A percentile compares a stretch with the other conserved stretches of the same genome.
Conservation (phyloP, 73 alveolate genomes). For the Paramecium biaurelia region DNA sequence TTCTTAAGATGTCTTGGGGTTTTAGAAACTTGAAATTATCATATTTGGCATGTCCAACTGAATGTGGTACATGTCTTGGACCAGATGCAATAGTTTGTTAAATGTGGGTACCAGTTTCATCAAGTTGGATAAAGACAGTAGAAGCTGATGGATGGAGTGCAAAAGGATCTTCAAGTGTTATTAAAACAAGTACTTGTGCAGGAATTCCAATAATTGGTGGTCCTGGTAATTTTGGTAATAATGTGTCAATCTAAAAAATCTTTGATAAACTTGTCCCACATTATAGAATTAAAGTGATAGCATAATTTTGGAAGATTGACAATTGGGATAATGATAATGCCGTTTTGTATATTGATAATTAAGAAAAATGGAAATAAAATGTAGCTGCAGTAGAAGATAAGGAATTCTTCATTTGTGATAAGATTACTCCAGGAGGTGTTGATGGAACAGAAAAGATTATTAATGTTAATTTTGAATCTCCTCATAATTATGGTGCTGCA, state of each 20-base stretch:
- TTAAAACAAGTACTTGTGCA: not conserved
- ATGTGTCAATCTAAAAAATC: not conserved
- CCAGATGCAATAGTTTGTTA: slow-evolving; percentile 14
- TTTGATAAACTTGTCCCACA: not conserved
- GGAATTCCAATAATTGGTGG: slow-evolving; percentile 32
- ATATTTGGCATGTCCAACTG: not conserved
- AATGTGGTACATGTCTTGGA: slow-evolving; percentile 17
- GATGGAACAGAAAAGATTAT: not conserved
- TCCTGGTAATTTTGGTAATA: not conserved
- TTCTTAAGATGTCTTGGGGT: not conserved
- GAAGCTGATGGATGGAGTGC: slow-evolving; percentile 4
- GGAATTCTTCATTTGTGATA: not conserved
- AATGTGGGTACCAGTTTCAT: not conserved
- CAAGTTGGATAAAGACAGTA: not conserved
- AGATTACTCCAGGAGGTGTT: not conserved
- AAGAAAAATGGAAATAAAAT: not conserved
- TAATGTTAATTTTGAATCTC: not conserved
- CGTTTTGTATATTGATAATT: not conserved
- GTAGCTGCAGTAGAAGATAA: not conserved
- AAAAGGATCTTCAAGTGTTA: not conserved
- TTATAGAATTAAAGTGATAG: not conserved
- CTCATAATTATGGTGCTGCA: slow-evolving; percentile 41
- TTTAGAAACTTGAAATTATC: not conserved
- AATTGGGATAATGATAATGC: slow-evolving; percentile 6
- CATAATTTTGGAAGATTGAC: slow-evolving; percentile 30